Evolutionary conservation across 495 filamentous ascomycete species (phyloP), one percentile per base, ranked within the genome.

Genomic region (Neurospora sp.): DNA sequence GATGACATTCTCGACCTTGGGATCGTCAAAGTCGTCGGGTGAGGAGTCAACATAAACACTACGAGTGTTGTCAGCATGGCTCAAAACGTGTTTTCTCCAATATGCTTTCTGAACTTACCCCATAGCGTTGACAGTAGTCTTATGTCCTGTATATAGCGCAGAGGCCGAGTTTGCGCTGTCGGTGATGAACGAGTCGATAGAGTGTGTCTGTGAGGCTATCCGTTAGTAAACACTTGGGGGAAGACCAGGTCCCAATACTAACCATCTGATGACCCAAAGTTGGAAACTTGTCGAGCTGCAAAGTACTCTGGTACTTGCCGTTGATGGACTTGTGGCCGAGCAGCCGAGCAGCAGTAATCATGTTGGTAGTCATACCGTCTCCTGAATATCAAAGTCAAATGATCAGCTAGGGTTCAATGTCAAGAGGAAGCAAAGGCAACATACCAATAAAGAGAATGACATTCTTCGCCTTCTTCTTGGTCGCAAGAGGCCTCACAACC

Each of bases 351-450:
- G 90, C 90, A 0, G 85, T 87, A 71, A 86, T 86, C 91, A 93
- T 93, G 81, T 92, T 92, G 39, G 90, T 92, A 5, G 91, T 92
- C 91, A 93, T 93, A 70, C 91, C 90, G 73, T 92, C 90, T 61
- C 85, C 82, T 85, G 72, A 16, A 37, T 6, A n/a, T 9, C 3
- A 16, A 35, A 27, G 38, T 72, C 68, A 20, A 9, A 12, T 72
- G 11, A 77, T 39, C 20, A 74, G 70, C 22, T 7, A 0, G 9
- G 22, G 11, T 31, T 18, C 22, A 5, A 22, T 4, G 10, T 0
- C 9, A 8, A 65, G 4, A 37, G n/a, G 16, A 40, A 14, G 0
- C 11, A 3, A 10, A 14, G 9, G 1, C 7, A 12, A 14, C 80
- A 42, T 78, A 79, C 91, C 91, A 70, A 93, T 89, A 82, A 93